Percentiles rank a stretch among this genome's conserved stretches.
Conservation (phyloP, 2,329 filamentous ascomycete species). For the Fusarium buharicum region DNA sequence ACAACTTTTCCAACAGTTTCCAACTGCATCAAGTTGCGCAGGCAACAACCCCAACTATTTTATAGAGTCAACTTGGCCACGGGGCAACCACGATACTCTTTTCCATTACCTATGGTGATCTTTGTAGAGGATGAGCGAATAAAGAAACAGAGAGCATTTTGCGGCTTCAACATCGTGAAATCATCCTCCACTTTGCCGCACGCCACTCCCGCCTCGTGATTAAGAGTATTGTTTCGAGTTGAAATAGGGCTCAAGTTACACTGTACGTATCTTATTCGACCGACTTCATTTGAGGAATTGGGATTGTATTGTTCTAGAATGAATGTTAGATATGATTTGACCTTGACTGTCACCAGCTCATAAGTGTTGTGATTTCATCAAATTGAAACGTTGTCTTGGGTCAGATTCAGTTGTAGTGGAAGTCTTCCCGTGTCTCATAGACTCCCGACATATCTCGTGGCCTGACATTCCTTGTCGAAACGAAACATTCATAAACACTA, state of each 20-base stretch:
- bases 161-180: slow-evolving; percentile 25
- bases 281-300: background rate
- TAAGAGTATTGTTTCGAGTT: slow-evolving; percentile 13
- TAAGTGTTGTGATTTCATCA: no score
- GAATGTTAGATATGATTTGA: background rate
- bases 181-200: slow-evolving; percentile 7
- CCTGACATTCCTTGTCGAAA: background rate
- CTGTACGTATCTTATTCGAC: slow-evolving; percentile 1
- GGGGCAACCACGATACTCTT: background rate
- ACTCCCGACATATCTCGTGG: background rate
- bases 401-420: background rate
- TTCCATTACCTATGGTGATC: background rate
- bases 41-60: background rate
- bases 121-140: background rate
- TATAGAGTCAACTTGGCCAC: background rate
- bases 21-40: no score
- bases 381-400: background rate
- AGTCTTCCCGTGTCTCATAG: background rate
- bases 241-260: slow-evolving; percentile 13
- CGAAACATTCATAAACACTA: background rate
- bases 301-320: background rate
- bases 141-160: background rate
- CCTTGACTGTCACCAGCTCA: background rate
- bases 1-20: no score
- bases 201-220: slow-evolving; percentile 32